Evolutionary conservation across 805 yeast genomes (phyloP).

Genomic region (Wickerhamomyces rabaulensis): DNA sequence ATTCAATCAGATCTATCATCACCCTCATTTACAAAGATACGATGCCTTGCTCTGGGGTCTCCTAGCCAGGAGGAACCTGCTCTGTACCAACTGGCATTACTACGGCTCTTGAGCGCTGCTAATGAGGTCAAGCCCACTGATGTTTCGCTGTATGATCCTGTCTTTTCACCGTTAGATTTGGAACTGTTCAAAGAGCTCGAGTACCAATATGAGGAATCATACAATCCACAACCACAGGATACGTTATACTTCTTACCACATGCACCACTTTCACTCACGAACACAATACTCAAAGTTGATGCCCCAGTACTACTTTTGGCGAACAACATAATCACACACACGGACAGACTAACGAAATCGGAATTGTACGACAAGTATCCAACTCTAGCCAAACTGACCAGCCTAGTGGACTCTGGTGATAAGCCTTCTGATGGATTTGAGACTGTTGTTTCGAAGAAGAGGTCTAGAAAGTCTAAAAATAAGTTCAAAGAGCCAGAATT

Average conservation of each 20-base stretch:
- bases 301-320: constrained; percentile 41
- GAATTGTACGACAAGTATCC: constrained; percentile 42
- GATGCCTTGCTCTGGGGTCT: constrained; percentile 72
- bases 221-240: constrained; percentile 3
- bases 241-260: constrained; percentile 66
- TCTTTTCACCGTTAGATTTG: constrained; percentile 43
- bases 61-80: constrained; percentile 57
- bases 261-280: constrained; percentile 57
- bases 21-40: constrained; percentile 27
- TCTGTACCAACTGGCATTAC: constrained; percentile 58
- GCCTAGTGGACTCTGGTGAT: constrained; percentile 21
- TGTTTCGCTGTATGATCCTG: constrained; percentile 62
- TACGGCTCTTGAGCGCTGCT: constrained; percentile 35
- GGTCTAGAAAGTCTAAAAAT: constrained; percentile 22
- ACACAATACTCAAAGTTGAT: constrained; percentile 28
- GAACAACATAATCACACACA: constrained; percentile 48
- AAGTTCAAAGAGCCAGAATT: constrained; percentile 26
- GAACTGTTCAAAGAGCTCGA: constrained; percentile 26
- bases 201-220: constrained; percentile 11
- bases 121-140: constrained; percentile 12
- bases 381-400: constrained; percentile 28
- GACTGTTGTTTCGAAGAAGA: constrained; percentile 13
- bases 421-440: constrained; percentile 15
- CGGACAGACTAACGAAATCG: constrained; percentile 42
- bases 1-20: constrained; percentile 16